Base-by-base conservation (phyloP, 225 moss, liverwort and hornwort genomes). In the Bryoerythrophyllum caledonicum region DNA sequence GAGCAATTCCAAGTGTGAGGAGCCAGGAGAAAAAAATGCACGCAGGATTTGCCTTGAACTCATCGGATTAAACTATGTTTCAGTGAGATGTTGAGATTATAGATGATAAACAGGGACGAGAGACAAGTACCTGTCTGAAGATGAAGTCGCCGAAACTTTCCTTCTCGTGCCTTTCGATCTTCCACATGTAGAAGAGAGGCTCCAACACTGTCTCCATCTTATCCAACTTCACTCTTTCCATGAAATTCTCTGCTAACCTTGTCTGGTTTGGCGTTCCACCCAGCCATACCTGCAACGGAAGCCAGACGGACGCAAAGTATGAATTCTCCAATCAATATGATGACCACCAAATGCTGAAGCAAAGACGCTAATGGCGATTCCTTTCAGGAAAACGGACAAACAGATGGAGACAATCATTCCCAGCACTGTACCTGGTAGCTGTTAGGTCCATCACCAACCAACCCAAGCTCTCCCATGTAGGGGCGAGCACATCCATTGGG, bases 391-490 rank as follows among this genome's bases (percentile, higher is more conserved):
- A 24, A 38, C 41, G 26, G 26, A 57, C 9, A 12, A 71, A 57
- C 24, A 6, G 19, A 19, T 26, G 1, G 57, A 25, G 40, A 40
- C 15, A 56, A 26, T 25, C 10, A 56, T 19, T 25, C 41, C 57
- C 57, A 58, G 26, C 28, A 44, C 28, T 25, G n/a, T 28, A 93
- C 96, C 96, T 97, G 96, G 62, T 97, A 94, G 73, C 94, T 94
- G 84, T 97, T 97, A 10, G 94, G 92, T 32, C 94, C 96, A 85
- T 97, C 96, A 44, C 96, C 96, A 57, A 97, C 92, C 71, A 97
- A 75, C 51, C 92, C 96, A 61, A 83, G 79, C 72, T 83, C 83
- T 62, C 72, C 83, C 83, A 83, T 90, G 82, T 97, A 97, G 4
- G 96, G 96, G 20, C 94, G 87, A 54, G 96, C 92, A 76, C 96